phyloP scores from a whole-genome alignment of 345 rosid species.

The Syzygium oleosum region DNA sequence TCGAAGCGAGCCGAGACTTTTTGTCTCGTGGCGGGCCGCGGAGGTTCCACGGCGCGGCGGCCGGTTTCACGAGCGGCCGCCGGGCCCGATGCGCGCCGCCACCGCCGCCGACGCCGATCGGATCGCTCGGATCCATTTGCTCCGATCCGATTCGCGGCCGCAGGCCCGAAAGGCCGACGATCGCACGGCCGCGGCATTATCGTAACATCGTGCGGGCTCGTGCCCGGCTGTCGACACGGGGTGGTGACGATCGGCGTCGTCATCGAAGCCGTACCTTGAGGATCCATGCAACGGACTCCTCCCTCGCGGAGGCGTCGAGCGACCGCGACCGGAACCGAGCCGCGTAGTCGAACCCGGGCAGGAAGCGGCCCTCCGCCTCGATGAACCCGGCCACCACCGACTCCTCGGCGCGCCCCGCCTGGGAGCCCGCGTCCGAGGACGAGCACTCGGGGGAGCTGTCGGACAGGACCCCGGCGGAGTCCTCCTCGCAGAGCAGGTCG shows the following conservation, averaged over 20 bases:
- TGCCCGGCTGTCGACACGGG: background rate
- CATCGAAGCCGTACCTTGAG: conserved; percentile 49
- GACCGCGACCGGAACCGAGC: conserved; percentile 61
- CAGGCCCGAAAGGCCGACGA: background rate
- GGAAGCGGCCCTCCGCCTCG: conserved; percentile 65
- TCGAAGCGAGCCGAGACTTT: background rate
- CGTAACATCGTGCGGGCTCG: background rate
- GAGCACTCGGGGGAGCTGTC: conserved; percentile 56
- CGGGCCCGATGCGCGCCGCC: background rate
- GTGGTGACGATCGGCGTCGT: background rate
- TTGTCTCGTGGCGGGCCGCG: background rate
- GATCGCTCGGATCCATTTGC: background rate
- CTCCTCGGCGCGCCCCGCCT: conserved; percentile 33
- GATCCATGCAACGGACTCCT: conserved; percentile 92
- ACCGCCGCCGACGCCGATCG: background rate
- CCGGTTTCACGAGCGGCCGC: background rate
- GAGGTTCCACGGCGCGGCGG: background rate
- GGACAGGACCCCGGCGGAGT: conserved; percentile 56
- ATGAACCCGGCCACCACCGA: conserved; percentile 67
- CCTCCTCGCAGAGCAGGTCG: conserved; percentile 79
- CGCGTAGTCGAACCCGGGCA: conserved; percentile 81
- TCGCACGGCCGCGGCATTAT: conserved; percentile 8
- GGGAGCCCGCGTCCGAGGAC: conserved; percentile 58
- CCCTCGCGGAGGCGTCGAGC: conserved; percentile 80
- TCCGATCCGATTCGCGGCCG: background rate